Conservation (phyloP, 2,329 filamentous ascomycete genomes). For the Neocucurbitaria cava region DNA sequence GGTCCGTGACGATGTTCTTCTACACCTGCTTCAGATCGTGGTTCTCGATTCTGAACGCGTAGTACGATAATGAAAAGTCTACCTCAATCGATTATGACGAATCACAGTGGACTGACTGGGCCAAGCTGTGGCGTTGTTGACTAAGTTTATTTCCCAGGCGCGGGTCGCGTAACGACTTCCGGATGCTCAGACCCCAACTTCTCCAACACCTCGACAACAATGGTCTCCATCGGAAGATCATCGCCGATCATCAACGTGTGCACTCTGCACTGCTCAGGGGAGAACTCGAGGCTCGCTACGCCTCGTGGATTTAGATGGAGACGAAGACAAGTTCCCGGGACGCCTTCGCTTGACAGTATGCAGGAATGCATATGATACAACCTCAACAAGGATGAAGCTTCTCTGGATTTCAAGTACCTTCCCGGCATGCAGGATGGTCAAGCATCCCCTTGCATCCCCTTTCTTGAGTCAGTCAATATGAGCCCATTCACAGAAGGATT, state of each 20-base stretch:
- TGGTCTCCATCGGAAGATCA: conserved; percentile 4
- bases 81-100: not conserved
- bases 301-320: not conserved
- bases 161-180: conserved; percentile 4
- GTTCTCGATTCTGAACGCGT: not conserved
- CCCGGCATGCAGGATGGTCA: not conserved
- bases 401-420: not conserved
- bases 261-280: not conserved
- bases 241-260: not conserved
- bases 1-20: not conserved
- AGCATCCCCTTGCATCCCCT: not conserved
- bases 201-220: conserved; percentile 2
- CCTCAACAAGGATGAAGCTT: not conserved
- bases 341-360: too few species aligned
- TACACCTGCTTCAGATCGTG: not conserved
- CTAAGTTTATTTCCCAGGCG: not conserved
- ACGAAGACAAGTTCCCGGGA: not conserved
- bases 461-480: not conserved
- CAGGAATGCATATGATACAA: not conserved
- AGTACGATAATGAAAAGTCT: not conserved
- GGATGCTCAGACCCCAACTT: not conserved
- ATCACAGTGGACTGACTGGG: not conserved
- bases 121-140: not conserved
- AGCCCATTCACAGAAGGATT: not conserved
- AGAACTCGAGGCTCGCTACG: not conserved